Percentiles rank a stretch among this genome's conserved stretches.
Conservation (phyloP, 2,329 filamentous ascomycete species). For the Macrophomina phaseolina region DNA sequence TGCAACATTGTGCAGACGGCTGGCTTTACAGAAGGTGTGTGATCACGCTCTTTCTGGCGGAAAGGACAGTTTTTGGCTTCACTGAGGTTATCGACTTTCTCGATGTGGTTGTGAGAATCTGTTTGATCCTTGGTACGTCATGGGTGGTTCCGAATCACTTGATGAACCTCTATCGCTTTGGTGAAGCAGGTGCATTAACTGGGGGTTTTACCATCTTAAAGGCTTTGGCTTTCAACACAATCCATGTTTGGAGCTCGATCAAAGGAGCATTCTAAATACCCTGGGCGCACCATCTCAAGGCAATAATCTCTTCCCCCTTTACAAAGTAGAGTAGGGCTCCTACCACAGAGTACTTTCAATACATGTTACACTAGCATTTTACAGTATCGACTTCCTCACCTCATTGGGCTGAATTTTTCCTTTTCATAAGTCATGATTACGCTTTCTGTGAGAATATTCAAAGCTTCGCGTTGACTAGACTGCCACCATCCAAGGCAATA, state of each 20-base stretch:
- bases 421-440: not conserved
- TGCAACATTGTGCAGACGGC: slow-evolving; percentile 29
- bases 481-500: slow-evolving; percentile 50
- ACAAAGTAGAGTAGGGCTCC: too few relatives aligned
- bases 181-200: not conserved
- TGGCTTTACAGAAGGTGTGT: slow-evolving; percentile 45
- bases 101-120: slow-evolving; percentile 35
- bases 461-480: slow-evolving; percentile 45
- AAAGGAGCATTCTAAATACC: slow-evolving; percentile 1
- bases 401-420: not conserved
- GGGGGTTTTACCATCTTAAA: not conserved
- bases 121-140: slow-evolving; percentile 1
- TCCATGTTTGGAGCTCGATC: slow-evolving; percentile 24
- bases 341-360: too few relatives aligned
- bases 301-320: too few relatives aligned
- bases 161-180: not conserved
- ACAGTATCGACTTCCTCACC: too few relatives aligned
- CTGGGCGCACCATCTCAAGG: not conserved
- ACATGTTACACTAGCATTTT: too few relatives aligned
- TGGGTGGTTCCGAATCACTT: not conserved
- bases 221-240: not conserved
- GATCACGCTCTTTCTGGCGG: slow-evolving; percentile 50
- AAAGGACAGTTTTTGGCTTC: slow-evolving; percentile 47
- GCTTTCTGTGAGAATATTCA: slow-evolving; percentile 29
- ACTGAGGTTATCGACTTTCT: slow-evolving; percentile 39